Conservation (phyloP, 139 green algal genomes). For the Chlamydomonas sp. region DNA sequence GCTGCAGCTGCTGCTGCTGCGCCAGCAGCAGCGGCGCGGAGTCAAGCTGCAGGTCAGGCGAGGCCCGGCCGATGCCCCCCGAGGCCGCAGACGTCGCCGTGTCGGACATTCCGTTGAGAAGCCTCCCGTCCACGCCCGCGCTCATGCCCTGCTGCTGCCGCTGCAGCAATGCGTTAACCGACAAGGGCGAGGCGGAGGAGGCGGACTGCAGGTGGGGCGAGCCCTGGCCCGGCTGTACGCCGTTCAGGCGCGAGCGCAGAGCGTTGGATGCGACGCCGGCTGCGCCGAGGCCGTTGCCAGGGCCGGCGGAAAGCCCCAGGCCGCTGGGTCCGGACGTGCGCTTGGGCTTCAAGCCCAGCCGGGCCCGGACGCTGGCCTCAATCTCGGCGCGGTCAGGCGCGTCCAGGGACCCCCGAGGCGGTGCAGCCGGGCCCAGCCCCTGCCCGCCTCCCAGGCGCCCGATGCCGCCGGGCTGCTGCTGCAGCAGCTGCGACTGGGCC, state of each 20-base stretch:
- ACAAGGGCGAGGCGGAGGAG: not conserved
- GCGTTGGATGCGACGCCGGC: not conserved
- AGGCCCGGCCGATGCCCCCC: not conserved
- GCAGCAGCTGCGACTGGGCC: not conserved
- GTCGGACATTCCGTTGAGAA: not conserved
- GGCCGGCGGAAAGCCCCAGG: not conserved
- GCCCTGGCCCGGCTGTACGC: not conserved
- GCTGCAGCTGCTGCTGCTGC: not conserved
- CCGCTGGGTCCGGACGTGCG: not conserved
- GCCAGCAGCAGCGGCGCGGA: not conserved
- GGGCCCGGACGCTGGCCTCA: conserved; percentile 1
- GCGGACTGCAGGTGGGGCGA: not conserved
- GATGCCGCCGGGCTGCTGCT: not conserved
- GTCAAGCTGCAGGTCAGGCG: not conserved
- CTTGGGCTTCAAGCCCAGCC: conserved; percentile 20
- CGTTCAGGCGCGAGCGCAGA: not conserved
- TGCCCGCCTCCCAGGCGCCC: not conserved
- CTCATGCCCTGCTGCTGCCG: not conserved
- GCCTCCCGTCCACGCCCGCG: not conserved
- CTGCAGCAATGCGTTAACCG: not conserved
- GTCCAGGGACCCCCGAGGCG: not conserved
- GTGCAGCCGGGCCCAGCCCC: not conserved
- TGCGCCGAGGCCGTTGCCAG: no score
- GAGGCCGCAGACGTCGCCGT: not conserved
- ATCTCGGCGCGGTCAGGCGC: not conserved